phyloP scores from a whole-genome alignment of 192 early-diverging fungal genomes.

The Gryganskiella cystojenkinii region DNA sequence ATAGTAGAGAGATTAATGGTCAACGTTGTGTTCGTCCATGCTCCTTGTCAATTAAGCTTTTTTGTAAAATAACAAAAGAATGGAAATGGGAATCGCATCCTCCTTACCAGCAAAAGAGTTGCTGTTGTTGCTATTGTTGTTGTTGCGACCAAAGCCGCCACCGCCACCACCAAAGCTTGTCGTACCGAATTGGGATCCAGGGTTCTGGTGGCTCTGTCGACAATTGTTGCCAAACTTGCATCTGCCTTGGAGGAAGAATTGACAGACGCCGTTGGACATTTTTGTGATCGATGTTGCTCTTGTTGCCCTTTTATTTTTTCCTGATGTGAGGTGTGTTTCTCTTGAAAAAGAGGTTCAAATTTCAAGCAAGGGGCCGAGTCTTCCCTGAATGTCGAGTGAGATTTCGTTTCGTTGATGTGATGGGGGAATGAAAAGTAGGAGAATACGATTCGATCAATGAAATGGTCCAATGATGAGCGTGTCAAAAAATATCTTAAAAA shows the following conservation, averaged over 20 bases:
- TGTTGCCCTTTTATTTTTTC: no score
- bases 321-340: no score
- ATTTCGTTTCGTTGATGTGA: no score
- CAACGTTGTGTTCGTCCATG: not conserved
- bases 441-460: no score
- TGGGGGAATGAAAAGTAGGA: no score
- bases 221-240: conserved; percentile 70
- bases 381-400: no score
- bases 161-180: conserved; percentile 45
- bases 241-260: conserved; percentile 63
- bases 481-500: no score
- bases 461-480: no score
- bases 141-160: conserved; percentile 38
- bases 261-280: conserved; percentile 38
- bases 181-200: conserved; percentile 55
- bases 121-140: conserved; percentile 56
- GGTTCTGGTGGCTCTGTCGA: conserved; percentile 64
- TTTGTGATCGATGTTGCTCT: not conserved
- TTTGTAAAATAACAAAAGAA: no score
- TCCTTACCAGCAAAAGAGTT: conserved; percentile 51
- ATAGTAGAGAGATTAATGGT: not conserved
- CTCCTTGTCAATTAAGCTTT: not conserved
- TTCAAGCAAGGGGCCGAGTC: no score
- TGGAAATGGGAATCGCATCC: not conserved
- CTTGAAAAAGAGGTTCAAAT: no score